These are phyloP conservation scores for Raphanus hybrid DNA, from an alignment of 441 rosid species.

Conservation along the genomic window DNA sequence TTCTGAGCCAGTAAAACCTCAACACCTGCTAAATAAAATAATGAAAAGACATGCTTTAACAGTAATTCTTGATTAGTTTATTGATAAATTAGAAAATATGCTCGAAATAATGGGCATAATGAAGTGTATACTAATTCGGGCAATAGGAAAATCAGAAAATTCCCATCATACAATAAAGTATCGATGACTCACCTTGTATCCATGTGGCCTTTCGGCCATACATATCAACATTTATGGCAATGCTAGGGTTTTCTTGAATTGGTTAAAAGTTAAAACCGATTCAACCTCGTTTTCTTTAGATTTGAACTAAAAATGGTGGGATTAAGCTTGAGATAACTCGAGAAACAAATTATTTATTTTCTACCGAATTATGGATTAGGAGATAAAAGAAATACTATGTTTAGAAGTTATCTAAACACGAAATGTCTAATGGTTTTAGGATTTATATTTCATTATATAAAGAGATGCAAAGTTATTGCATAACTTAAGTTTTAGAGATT, in stretches of 20 bases:
- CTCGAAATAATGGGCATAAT: constrained; percentile 30
- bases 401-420: too few species aligned
- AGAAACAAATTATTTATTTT: too few species aligned
- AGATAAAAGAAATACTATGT: too few species aligned
- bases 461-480: too few species aligned
- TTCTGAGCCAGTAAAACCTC: constrained; percentile 39
- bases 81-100: constrained; percentile 24
- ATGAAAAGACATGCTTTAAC: constrained; percentile 46
- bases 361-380: too few species aligned
- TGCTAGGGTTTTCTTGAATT: constrained; percentile 25
- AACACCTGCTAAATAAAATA: constrained; percentile 52
- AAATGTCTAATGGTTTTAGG: too few species aligned
- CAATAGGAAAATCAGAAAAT: constrained; percentile 46
- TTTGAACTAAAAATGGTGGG: neutral
- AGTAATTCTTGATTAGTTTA: constrained; percentile 34
- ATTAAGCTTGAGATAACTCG: too few species aligned
- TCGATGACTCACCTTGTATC: constrained; percentile 38
- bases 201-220: constrained; percentile 39
- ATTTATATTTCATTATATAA: too few species aligned
- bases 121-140: constrained; percentile 58
- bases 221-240: constrained; percentile 33
- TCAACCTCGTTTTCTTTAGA: neutral
- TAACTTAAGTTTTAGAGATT: too few species aligned
- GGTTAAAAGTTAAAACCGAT: neutral
- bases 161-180: constrained; percentile 33